These are phyloP conservation scores for Candida nitratophila DNA, from an alignment of 805 yeast genomes.

Conservation along the genomic window DNA sequence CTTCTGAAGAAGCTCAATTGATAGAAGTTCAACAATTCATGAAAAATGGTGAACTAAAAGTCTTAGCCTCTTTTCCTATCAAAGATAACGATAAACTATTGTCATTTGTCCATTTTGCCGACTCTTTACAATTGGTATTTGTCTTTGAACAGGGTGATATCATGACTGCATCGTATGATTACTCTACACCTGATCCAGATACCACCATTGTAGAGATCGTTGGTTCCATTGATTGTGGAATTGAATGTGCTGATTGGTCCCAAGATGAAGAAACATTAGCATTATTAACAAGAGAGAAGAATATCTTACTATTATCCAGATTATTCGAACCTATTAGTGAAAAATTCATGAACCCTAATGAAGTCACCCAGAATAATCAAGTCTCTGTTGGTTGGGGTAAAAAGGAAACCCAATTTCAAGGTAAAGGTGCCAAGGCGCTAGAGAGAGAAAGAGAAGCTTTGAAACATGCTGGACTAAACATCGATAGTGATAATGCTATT, in stretches of 20 bases:
- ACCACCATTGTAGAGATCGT: constrained; percentile 64
- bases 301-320: constrained; percentile 62
- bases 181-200: constrained; percentile 35
- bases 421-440: constrained; percentile 78
- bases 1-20: constrained; percentile 42
- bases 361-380: constrained; percentile 65
- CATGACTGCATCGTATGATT: constrained; percentile 55
- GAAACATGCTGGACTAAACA: constrained; percentile 61
- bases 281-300: constrained; percentile 54
- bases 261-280: constrained; percentile 84
- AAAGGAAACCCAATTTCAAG: constrained; percentile 92
- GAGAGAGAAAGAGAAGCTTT: constrained; percentile 56
- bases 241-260: constrained; percentile 76
- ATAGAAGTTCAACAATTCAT: constrained; percentile 73
- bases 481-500: constrained; percentile 45
- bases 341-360: constrained; percentile 47
- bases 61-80: constrained; percentile 56
- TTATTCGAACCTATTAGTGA: constrained; percentile 77
- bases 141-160: constrained; percentile 76
- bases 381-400: constrained; percentile 99
- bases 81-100: constrained; percentile 36
- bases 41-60: constrained; percentile 51
- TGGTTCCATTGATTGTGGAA: constrained; percentile 76
- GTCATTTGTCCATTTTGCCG: constrained; percentile 64
- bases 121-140: constrained; percentile 56